Evolutionary conservation across 768 basidiomycete species (phyloP), one percentile per base, ranked within the genome.

Genomic region (Kockovaella imperatae): DNA sequence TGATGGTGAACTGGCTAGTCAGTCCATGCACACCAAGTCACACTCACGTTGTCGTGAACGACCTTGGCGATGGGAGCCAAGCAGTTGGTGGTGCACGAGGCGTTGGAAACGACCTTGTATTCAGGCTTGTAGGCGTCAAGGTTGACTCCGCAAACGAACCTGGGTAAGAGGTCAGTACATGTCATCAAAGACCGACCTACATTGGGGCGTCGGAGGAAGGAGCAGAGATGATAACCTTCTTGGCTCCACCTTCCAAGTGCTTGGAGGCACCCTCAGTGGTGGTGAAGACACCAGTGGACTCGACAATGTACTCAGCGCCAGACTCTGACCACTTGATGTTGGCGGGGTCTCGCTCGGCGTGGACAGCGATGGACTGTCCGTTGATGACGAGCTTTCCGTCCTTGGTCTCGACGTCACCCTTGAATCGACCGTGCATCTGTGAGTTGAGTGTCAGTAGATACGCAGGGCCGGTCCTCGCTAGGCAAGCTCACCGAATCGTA

Each of bases 81-180:
- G 75, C 93, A 99, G 83, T 99, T 99, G 74, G 93, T 99, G 38
- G 93, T 97, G 82, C 93, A 97, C 18, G 91, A 96, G 25, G 93
- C 93, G 75, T 99, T 97, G 62, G 93, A 99, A 74, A 97, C 54
- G 56, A 99, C 87, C 48, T 78, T 80, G 79, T 87, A 80, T 71
- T 84, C 82, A 61, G 89, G 74, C 73, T 95, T 83, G 75, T 99
- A 97, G 32, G 76, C 59, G 54, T 95, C 89, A 57, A 95, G 81
- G 78, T 99, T 97, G 74, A 97, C 93, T 78, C 71, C 71, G 57
- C 67, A 68, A 48, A 70, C 67, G 57, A 73, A 69, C 64, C 61
- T 64, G 48, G 14, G 23, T 13, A 21, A 35, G 17, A 17, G 13
- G 5, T 34, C 13, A 38, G 17, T 4, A n/a, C 13, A n/a, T 7